Conservation (phyloP, 139 green algal species). For the Dunaliella primolecta region DNA sequence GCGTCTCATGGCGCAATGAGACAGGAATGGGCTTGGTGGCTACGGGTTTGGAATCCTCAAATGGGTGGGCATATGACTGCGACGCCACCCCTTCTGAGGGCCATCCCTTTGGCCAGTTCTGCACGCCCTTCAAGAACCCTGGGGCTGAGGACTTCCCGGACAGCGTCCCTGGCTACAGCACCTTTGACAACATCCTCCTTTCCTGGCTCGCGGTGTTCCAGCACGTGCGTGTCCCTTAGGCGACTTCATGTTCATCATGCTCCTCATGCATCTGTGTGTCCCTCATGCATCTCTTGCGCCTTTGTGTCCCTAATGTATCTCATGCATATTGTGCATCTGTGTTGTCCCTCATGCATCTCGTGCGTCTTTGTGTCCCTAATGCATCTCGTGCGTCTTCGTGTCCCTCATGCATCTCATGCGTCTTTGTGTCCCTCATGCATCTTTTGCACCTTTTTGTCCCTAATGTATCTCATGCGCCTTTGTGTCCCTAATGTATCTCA, state of each 20-base stretch:
- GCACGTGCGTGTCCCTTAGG: slow-evolving; percentile 28
- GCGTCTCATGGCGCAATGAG: background rate
- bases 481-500: too few relatives aligned
- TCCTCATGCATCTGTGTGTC: too few relatives aligned
- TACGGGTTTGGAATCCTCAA: background rate
- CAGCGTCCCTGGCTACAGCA: background rate
- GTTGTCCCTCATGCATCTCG: too few relatives aligned
- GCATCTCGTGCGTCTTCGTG: too few relatives aligned
- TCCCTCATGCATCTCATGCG: too few relatives aligned
- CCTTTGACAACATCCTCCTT: slow-evolving; percentile 68
- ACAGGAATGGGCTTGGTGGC: background rate
- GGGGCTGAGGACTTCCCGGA: background rate
- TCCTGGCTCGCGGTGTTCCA: slow-evolving; percentile 70
- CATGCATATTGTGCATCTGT: too few relatives aligned
- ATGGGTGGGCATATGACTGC: background rate
- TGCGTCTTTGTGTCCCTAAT: too few relatives aligned
- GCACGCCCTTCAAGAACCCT: background rate
- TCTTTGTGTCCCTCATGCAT: too few relatives aligned
- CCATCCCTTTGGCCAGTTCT: background rate
- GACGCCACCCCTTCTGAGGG: background rate
- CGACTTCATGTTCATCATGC: slow-evolving; percentile 25
- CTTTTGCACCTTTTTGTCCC: too few relatives aligned
- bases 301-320: too few relatives aligned
- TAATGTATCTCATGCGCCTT: too few relatives aligned
- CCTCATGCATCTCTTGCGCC: too few relatives aligned